Percentiles rank a stretch among this genome's conserved stretches.
phyloP scores from a whole-genome alignment of 495 filamentous ascomycete genomes.

The Penicillium odoratum region DNA sequence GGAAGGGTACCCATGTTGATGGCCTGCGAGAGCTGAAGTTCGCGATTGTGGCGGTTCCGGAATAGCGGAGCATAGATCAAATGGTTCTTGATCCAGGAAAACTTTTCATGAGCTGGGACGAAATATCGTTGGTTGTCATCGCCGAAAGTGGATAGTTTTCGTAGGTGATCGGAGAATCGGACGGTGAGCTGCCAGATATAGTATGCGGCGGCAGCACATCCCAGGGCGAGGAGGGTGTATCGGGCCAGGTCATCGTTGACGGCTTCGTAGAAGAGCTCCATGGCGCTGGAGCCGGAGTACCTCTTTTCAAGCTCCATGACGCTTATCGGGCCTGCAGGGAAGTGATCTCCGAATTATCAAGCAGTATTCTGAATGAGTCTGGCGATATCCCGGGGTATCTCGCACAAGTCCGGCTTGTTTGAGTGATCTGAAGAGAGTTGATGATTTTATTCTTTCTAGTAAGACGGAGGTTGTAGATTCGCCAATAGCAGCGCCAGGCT shows the following conservation, averaged over 20 bases:
- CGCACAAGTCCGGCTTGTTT: conserved; percentile 28
- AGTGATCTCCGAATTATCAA: conserved; percentile 1
- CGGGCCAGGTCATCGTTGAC: conserved; percentile 42
- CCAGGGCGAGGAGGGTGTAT: conserved; percentile 49
- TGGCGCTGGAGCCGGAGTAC: conserved; percentile 13
- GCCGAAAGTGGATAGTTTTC: conserved; percentile 71
- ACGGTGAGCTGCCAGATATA: conserved; percentile 53
- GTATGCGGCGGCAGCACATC: conserved; percentile 48
- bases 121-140: conserved; percentile 71
- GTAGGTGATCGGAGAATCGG: conserved; percentile 59
- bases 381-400: conserved; percentile 14
- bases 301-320: conserved; percentile 36
- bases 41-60: conserved; percentile 79
- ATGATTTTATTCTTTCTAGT: not conserved
- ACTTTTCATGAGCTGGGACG: conserved; percentile 38
- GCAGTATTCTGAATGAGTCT: not conserved
- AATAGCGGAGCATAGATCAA: conserved; percentile 83
- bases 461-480: not conserved
- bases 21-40: conserved; percentile 74
- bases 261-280: conserved; percentile 31
- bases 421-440: not conserved
- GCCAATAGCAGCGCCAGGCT: conserved; percentile 17
- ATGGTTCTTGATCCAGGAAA: conserved; percentile 73
- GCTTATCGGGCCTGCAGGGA: conserved; percentile 32
- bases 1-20: conserved; percentile 85